phyloP scores from a whole-genome alignment of 2,329 filamentous ascomycete species.

The Didymella segeticola region DNA sequence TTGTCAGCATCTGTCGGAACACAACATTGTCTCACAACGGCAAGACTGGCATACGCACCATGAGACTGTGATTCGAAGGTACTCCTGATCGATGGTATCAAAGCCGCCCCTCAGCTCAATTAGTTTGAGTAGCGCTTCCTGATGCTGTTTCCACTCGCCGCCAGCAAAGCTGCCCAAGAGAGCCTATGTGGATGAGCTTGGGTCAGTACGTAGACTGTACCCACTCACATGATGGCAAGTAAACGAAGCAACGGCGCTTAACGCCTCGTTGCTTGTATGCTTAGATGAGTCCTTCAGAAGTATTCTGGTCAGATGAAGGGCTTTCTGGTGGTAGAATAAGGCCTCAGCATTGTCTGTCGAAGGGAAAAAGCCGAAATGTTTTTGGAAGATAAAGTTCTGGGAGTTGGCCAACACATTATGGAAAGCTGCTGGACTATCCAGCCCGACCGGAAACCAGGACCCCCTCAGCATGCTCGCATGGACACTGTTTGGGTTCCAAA shows the following conservation, averaged over 20 bases:
- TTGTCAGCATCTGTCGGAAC: not conserved
- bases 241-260: constrained; percentile 31
- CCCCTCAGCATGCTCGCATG: constrained; percentile 35
- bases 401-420: constrained; percentile 38
- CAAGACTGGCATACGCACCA: constrained; percentile 23
- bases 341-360: constrained; percentile 31
- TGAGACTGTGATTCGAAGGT: constrained; percentile 38
- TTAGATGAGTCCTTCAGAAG: constrained; percentile 30
- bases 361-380: constrained; percentile 26
- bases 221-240: constrained; percentile 38
- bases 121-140: constrained; percentile 31
- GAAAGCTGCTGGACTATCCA: constrained; percentile 30
- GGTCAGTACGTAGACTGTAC: no score
- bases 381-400: constrained; percentile 34
- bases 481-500: constrained; percentile 29
- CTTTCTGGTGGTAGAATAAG: constrained; percentile 31
- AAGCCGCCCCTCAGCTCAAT: constrained; percentile 34
- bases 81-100: constrained; percentile 27
- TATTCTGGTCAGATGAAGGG: constrained; percentile 25
- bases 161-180: constrained; percentile 28
- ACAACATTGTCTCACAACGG: not conserved
- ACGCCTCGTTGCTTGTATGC: constrained; percentile 30
- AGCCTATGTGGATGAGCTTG: constrained; percentile 19
- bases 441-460: constrained; percentile 37
- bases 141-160: constrained; percentile 33